Percentiles rank a stretch among this genome's conserved stretches.
Conservation (phyloP, 495 filamentous ascomycete genomes). For the Podospora appendiculata region DNA sequence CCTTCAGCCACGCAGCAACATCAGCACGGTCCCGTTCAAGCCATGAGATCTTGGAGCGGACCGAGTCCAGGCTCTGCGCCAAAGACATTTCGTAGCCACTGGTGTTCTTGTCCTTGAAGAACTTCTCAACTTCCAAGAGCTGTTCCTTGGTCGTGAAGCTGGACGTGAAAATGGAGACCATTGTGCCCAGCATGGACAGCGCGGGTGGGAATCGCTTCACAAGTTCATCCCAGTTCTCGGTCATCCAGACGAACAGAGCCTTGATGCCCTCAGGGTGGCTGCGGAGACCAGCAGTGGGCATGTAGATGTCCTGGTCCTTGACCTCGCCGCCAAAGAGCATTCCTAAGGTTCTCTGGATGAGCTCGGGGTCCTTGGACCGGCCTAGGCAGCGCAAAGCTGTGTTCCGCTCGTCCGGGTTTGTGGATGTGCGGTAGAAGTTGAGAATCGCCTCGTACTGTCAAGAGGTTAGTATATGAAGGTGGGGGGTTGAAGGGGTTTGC, state of each 20-base stretch:
- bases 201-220: slow-evolving; percentile 73
- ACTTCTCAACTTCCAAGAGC: slow-evolving; percentile 63
- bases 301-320: slow-evolving; percentile 94
- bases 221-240: slow-evolving; percentile 76
- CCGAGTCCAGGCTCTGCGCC: slow-evolving; percentile 54
- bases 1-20: slow-evolving; percentile 44
- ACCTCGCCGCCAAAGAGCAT: slow-evolving; percentile 75
- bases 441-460: slow-evolving; percentile 66
- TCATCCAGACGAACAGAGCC: slow-evolving; percentile 76
- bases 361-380: slow-evolving; percentile 62
- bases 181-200: slow-evolving; percentile 73
- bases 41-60: slow-evolving; percentile 55
- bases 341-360: slow-evolving; percentile 73
- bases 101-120: slow-evolving; percentile 74
- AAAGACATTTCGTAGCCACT: slow-evolving; percentile 61
- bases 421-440: slow-evolving; percentile 76
- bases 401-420: slow-evolving; percentile 87
- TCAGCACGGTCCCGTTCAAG: slow-evolving; percentile 48
- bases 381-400: slow-evolving; percentile 87
- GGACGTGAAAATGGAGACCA: slow-evolving; percentile 77
- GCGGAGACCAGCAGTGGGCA: slow-evolving; percentile 71
- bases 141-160: slow-evolving; percentile 74
- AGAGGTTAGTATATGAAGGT: slow-evolving; percentile 3
- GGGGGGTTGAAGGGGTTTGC: not conserved
- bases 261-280: slow-evolving; percentile 70